These are phyloP conservation scores for Ogataea philodendri DNA, from an alignment of 805 yeast species.

Conservation along the genomic window DNA sequence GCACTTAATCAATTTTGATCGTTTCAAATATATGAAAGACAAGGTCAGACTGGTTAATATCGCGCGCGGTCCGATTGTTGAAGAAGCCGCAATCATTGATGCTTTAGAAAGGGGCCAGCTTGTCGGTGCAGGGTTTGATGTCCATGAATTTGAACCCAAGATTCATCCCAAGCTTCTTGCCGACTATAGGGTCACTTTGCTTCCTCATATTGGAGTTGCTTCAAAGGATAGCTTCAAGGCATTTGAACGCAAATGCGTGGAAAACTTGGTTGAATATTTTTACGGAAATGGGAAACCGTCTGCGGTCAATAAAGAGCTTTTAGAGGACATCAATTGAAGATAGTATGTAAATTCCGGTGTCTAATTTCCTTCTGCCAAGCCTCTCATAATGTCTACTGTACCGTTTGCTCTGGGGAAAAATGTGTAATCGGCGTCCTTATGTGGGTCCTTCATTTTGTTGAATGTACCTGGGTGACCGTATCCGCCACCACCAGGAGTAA, in stretches of 20 bases:
- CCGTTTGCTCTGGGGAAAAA: conserved; percentile 18
- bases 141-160: conserved; percentile 42
- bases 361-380: conserved; percentile 12
- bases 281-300: conserved; percentile 34
- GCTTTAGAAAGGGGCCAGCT: conserved; percentile 40
- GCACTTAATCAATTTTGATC: conserved; percentile 37
- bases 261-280: conserved; percentile 37
- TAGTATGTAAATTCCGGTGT: too few species aligned
- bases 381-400: conserved; percentile 16
- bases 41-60: conserved; percentile 35
- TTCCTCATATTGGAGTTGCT: conserved; percentile 40
- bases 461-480: conserved; percentile 31
- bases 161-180: conserved; percentile 33
- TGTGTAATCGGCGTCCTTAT: not conserved
- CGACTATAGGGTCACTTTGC: conserved; percentile 36
- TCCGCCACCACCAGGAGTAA: conserved; percentile 36
- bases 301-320: conserved; percentile 25
- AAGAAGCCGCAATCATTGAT: conserved; percentile 39
- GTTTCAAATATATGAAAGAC: conserved; percentile 32
- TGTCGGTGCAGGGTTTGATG: conserved; percentile 44
- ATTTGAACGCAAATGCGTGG: conserved; percentile 39
- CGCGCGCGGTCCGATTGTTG: conserved; percentile 42
- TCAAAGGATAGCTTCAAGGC: conserved; percentile 37
- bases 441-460: too few species aligned
- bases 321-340: too few species aligned